phyloP scores from a whole-genome alignment of 108 stramenopile genomes.

The Mediolabrus comicus region DNA sequence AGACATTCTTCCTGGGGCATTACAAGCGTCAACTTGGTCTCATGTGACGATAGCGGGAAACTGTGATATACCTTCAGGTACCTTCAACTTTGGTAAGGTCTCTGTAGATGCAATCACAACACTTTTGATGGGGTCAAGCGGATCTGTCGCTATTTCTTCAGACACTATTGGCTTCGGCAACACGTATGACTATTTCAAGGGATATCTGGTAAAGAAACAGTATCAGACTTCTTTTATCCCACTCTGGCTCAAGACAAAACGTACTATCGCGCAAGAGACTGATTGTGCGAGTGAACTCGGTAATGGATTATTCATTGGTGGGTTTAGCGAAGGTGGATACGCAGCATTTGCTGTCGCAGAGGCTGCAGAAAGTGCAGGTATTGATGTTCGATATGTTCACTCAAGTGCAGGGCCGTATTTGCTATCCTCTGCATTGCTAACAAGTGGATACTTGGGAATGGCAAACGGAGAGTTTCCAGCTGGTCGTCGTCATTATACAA shows the following conservation, averaged over 20 bases:
- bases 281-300: conserved; percentile 14
- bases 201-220: conserved; percentile 23
- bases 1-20: conserved; percentile 2
- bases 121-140: neutral
- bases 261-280: conserved; percentile 10
- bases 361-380: conserved; percentile 4
- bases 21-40: neutral
- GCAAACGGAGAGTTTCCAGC: neutral
- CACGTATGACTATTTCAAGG: conserved; percentile 2
- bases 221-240: conserved; percentile 31
- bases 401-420: conserved; percentile 27
- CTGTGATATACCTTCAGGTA: neutral
- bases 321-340: conserved; percentile 41
- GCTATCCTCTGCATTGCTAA: neutral
- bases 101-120: neutral
- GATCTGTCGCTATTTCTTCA: neutral
- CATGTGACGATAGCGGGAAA: conserved; percentile 4
- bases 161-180: neutral
- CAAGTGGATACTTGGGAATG: neutral
- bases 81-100: neutral
- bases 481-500: neutral
- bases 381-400: conserved; percentile 6
- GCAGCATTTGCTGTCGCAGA: conserved; percentile 25
- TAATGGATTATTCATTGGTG: neutral
- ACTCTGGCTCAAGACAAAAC: conserved; percentile 27